These are phyloP conservation scores for Pestalotiopsis sp. DNA, from an alignment of 2,329 filamentous ascomycete species.

Conservation along the genomic window DNA sequence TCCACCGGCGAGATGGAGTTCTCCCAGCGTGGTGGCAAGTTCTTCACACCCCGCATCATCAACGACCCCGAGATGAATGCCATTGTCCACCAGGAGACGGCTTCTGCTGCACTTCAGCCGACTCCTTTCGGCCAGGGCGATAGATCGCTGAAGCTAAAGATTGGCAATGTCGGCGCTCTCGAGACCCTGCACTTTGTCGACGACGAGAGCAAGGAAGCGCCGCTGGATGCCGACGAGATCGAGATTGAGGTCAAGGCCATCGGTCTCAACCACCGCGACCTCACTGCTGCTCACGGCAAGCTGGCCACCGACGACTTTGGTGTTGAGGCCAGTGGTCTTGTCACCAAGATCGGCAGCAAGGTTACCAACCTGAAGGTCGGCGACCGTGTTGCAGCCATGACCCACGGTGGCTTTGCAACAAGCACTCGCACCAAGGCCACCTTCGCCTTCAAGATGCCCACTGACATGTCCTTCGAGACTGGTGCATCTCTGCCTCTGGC, in stretches of 20 bases:
- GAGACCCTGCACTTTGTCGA: slow-evolving; percentile 32
- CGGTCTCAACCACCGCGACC: slow-evolving; percentile 32
- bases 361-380: slow-evolving; percentile 28
- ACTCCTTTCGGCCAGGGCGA: slow-evolving; percentile 38
- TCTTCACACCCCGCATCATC: slow-evolving; percentile 42
- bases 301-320: slow-evolving; percentile 28
- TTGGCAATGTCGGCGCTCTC: slow-evolving; percentile 28
- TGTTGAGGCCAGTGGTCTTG: slow-evolving; percentile 29
- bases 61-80: slow-evolving; percentile 44
- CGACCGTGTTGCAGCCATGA: slow-evolving; percentile 38
- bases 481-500: slow-evolving; percentile 15
- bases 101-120: slow-evolving; percentile 37
- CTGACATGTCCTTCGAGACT: slow-evolving; percentile 26
- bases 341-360: slow-evolving; percentile 27
- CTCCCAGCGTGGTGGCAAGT: slow-evolving; percentile 38
- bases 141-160: slow-evolving; percentile 28
- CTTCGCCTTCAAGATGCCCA: slow-evolving; percentile 31
- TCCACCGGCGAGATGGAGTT: slow-evolving; percentile 44
- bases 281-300: slow-evolving; percentile 30
- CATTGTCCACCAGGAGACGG: slow-evolving; percentile 45
- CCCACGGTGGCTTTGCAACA: slow-evolving; percentile 36
- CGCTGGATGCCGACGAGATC: slow-evolving; percentile 37
- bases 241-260: slow-evolving; percentile 31
- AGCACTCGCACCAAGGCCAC: slow-evolving; percentile 27
- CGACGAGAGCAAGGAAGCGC: slow-evolving; percentile 24